A percentile compares a stretch with the other conserved stretches of the same genome.
Conservation (phyloP, 2,329 filamentous ascomycete genomes). For the Lachnellula subtilissima region DNA sequence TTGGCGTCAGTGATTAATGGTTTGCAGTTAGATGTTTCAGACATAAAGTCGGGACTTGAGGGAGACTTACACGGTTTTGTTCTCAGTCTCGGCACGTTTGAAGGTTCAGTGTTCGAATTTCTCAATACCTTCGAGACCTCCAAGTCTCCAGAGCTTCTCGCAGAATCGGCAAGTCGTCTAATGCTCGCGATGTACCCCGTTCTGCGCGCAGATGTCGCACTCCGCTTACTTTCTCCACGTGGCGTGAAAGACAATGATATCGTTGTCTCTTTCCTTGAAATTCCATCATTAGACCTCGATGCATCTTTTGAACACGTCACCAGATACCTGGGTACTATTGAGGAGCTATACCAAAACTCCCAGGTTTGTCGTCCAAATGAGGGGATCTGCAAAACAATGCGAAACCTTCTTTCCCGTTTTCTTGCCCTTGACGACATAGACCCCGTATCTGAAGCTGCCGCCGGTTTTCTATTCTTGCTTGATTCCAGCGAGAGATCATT, state of each 20-base stretch:
- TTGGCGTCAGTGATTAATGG: slow-evolving; percentile 50
- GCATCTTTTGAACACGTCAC: neutral
- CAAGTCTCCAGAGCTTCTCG: slow-evolving; percentile 53
- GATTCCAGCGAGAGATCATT: slow-evolving; percentile 32
- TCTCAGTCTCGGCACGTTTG: neutral
- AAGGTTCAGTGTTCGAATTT: neutral
- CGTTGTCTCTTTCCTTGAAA: neutral
- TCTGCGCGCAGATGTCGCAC: slow-evolving; percentile 3
- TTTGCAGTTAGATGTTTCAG: too few relatives aligned
- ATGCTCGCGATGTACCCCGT: slow-evolving; percentile 49
- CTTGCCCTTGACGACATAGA: slow-evolving; percentile 36
- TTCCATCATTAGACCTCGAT: neutral
- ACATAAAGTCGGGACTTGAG: too few relatives aligned
- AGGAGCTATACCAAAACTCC: neutral
- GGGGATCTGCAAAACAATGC: neutral
- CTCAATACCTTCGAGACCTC: neutral
- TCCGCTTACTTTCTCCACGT: neutral
- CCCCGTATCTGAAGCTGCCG: slow-evolving; percentile 46
- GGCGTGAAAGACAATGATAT: neutral
- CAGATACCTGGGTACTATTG: neutral
- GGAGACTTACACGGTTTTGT: neutral
- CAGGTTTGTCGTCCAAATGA: neutral
- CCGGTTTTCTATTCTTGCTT: slow-evolving; percentile 46
- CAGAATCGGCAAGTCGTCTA: slow-evolving; percentile 56
- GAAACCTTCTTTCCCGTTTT: slow-evolving; percentile 38